phyloP scores from a whole-genome alignment of 2,329 filamentous ascomycete genomes.

The Pyrenophora tritici-repentis region DNA sequence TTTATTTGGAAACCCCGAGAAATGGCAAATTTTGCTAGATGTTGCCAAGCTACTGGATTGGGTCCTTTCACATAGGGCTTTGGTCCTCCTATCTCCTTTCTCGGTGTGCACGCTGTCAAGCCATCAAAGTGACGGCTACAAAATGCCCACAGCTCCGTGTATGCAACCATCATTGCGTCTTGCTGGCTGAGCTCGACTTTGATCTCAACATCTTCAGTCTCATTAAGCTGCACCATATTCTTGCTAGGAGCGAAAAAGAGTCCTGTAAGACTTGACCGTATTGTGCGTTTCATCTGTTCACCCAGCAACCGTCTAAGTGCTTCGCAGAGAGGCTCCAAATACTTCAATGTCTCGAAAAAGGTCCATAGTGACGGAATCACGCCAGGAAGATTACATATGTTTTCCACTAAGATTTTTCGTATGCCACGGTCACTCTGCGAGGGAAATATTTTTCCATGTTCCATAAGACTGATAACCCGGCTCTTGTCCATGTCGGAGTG shows the following conservation, averaged over 20 bases:
- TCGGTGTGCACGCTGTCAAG: constrained; percentile 11
- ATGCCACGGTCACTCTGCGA: constrained; percentile 2
- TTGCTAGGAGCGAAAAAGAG: constrained; percentile 13
- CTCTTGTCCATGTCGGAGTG: constrained; percentile 12
- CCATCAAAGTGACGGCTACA: constrained; percentile 17
- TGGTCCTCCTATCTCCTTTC: constrained; percentile 11
- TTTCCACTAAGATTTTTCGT: constrained; percentile 7
- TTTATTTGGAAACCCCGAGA: constrained; percentile 9
- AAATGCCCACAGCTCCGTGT: constrained; percentile 18
- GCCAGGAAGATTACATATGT: constrained; percentile 9
- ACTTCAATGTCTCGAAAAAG: constrained; percentile 26
- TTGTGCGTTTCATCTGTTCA: constrained; percentile 14
- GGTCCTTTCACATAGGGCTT: constrained; percentile 15
- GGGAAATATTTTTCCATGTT: constrained; percentile 13
- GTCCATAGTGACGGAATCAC: constrained; percentile 17
- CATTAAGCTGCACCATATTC: constrained; percentile 9
- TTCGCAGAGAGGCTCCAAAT: constrained; percentile 19
- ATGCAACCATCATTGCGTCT: constrained; percentile 10
- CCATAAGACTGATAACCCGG: constrained; percentile 9
- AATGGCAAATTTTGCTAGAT: constrained; percentile 11
- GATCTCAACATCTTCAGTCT: constrained; percentile 10
- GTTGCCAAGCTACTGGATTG: constrained; percentile 17
- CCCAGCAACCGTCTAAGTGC: constrained; percentile 17
- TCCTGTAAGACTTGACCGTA: constrained; percentile 13
- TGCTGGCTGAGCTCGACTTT: constrained; percentile 3